Base-by-base conservation (phyloP, 1,284 basidiomycete species). In the Sporisorium reilianum region DNA sequence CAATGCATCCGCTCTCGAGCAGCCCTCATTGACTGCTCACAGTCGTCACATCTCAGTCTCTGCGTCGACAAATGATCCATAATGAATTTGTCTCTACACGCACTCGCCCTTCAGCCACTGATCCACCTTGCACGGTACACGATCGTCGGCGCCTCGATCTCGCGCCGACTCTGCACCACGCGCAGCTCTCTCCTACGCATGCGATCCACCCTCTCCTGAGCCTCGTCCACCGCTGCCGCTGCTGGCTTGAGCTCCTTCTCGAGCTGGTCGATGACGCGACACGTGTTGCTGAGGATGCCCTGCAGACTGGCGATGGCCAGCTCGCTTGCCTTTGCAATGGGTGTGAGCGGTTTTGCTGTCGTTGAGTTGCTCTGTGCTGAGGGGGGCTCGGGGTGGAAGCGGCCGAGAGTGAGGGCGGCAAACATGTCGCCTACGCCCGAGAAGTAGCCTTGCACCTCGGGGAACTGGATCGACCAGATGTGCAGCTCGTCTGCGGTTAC, bases 361-460 rank as follows among this genome's bases (percentile, higher is more conserved):
- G n/a, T 40, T 0, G 49, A 68, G 20, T 68, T 61, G 16, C 34
- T 34, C 26, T 51, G 53, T 18, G 25, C 8, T 5, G 36, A 38
- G 10, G 8, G 4, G 18, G 18, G 1, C 23, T 51, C 55, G 22
- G 49, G 63, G n/a, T 86, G 82, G 84, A 91, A 97, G 78, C 95
- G 91, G 0, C 91, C 96, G 0, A 97, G 87, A 18, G 95, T 90
- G 57, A 99, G 89, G 0, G 97, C 93, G 2, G 95, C 95, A 87
- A 99, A 99, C 55, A 98, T 89, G 84, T 99, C 96, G 14, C 96
- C 97, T 3, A 97, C 95, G 26, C 96, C 97, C 11, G 93, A 93
- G 85, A 96, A 99, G 86, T 97, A 97, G 10, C 94, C 94, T 22
- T 91, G 90, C 26, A 97, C 89, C 44, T 92, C 89, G 0, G 93